Evolutionary conservation across 768 basidiomycete species (phyloP).

Genomic region (Agrocybe chaxingu): DNA sequence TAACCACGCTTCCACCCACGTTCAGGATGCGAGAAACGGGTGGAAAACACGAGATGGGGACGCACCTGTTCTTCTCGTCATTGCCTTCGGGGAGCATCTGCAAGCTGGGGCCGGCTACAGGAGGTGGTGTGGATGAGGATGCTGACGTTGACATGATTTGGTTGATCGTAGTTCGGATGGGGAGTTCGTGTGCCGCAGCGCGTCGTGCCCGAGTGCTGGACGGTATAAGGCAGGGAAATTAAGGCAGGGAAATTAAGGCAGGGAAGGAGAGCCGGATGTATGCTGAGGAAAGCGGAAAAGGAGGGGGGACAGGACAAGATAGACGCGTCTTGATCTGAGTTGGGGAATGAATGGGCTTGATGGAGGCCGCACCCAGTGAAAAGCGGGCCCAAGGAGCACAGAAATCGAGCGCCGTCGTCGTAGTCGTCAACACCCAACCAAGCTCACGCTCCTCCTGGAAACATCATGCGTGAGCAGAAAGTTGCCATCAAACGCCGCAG

Average conservation of each 20-base stretch:
- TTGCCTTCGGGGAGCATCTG: constrained; percentile 55
- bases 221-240: constrained; percentile 10
- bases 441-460: constrained; percentile 11
- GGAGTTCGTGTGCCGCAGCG: constrained; percentile 15
- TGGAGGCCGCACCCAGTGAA: constrained; percentile 29
- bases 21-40: neutral
- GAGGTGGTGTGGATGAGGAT: constrained; percentile 41
- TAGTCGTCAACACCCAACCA: constrained; percentile 32
- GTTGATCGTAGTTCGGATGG: constrained; percentile 15
- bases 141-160: constrained; percentile 48
- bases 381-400: constrained; percentile 28
- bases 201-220: constrained; percentile 16
- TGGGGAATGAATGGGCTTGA: constrained; percentile 19
- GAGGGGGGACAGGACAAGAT: constrained; percentile 34
- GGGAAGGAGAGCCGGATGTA: constrained; percentile 11
- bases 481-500: constrained; percentile 14
- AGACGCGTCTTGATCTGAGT: constrained; percentile 32
- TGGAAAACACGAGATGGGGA: constrained; percentile 1
- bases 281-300: constrained; percentile 26
- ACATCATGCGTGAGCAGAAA: constrained; percentile 21
- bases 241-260: constrained; percentile 15
- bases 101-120: constrained; percentile 47
- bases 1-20: constrained; percentile 65
- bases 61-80: constrained; percentile 73
- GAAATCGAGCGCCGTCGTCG: constrained; percentile 28